Base-by-base conservation (phyloP, 2,329 filamentous ascomycete genomes). In the Penicillium sp. region DNA sequence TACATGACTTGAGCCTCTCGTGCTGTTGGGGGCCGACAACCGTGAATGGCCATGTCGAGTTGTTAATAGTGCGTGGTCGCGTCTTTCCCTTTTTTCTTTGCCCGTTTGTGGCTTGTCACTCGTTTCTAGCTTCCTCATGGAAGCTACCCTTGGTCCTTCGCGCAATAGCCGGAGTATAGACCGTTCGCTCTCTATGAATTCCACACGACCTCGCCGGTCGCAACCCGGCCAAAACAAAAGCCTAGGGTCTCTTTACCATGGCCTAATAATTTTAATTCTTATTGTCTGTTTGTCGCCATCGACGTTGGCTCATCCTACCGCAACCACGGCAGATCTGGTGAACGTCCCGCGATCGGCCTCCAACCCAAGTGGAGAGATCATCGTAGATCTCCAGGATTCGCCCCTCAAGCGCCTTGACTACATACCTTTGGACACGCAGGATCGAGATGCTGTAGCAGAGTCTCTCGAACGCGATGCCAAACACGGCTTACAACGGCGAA, bases 261-360 rank as follows among this genome's bases (percentile, higher is more conserved):
- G 49, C 47, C 44, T 67, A 24, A 19, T 68, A 67, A 66, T 67
- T n/a, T 5, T 67, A 64, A 64, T 68, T 47, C 48, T 59, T 51
- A 58, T 63, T 54, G 21, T 67, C 26, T 64, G 56, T 46, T 45
- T 63, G 7, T 59, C 53, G 46, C 45, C 63, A n/a, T 57, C 60
- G 14, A 44, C 62, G 24, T 45, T 58, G 24, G 63, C 58, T 24
- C 52, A 61, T 47, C 31, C 60, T 19, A 33, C 55, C 19, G n/a
- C 51, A 26, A 35, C 27, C 8, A 16, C 11, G 39, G 50, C 57
- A 37, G 47, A 60, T 31, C 29, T 46, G 9, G 13, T 27, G 14
- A 39, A 56, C 39, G 49, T 52, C 50, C 35, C 48, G 24, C 62
- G 39, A 63, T 63, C 65, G 47, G 53, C 55, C 24, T 58, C 59